These are phyloP conservation scores for Kwoniella shandongensis DNA, from an alignment of 768 basidiomycete species.

Conservation along the genomic window DNA sequence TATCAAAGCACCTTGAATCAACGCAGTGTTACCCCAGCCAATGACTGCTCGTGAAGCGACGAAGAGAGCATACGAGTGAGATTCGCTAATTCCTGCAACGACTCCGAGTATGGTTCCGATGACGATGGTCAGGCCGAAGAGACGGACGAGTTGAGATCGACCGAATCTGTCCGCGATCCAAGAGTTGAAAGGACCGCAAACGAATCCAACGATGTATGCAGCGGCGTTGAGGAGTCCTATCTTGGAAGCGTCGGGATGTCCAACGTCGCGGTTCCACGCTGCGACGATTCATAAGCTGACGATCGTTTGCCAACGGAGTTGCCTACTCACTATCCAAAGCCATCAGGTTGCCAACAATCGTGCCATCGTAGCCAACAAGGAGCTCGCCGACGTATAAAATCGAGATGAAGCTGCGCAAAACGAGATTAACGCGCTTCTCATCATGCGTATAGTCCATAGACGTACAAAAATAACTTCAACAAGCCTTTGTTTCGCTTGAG, in stretches of 20 bases:
- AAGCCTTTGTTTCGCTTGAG: no score
- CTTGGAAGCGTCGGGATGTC: slow-evolving; percentile 3
- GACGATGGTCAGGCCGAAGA: slow-evolving; percentile 5
- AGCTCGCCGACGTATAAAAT: no score
- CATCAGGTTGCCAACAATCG: slow-evolving; percentile 10
- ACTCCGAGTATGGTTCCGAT: slow-evolving; percentile 3
- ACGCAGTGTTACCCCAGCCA: neutral
- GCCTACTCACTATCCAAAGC: slow-evolving; percentile 5
- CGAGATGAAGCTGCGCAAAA: no score
- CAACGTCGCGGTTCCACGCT: slow-evolving; percentile 6
- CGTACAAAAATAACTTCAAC: no score
- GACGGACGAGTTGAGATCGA: neutral
- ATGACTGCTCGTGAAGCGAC: slow-evolving; percentile 10
- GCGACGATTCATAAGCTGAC: neutral
- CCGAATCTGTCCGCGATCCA: slow-evolving; percentile 9
- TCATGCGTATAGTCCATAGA: no score
- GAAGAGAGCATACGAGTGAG: slow-evolving; percentile 4
- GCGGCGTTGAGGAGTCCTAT: slow-evolving; percentile 7
- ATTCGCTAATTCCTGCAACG: neutral
- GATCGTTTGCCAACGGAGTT: neutral
- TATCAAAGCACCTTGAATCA: neutral
- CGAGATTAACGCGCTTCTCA: no score
- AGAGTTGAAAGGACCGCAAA: slow-evolving; percentile 1
- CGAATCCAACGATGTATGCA: slow-evolving; percentile 8
- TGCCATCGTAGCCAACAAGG: no score